Evolutionary conservation across 805 yeast species (phyloP).

Genomic region (Brettanomyces nanus): DNA sequence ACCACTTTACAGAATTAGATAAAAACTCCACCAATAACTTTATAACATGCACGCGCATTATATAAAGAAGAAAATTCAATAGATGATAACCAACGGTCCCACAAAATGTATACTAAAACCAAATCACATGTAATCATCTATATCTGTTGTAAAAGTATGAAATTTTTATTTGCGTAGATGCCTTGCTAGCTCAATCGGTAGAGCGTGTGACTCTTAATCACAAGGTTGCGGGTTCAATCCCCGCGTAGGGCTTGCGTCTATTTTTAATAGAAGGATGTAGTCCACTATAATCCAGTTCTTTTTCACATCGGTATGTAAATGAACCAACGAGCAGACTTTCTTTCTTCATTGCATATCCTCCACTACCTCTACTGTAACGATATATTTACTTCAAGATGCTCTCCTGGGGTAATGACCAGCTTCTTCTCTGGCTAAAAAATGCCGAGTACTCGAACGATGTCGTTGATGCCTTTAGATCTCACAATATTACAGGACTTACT

Average conservation of each 20-base stretch:
- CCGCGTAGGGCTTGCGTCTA: slow-evolving; percentile 9
- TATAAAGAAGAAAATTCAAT: too few relatives aligned
- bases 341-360: too few relatives aligned
- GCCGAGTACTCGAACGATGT: slow-evolving; percentile 16
- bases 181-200: slow-evolving; percentile 8
- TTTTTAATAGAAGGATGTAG: too few relatives aligned
- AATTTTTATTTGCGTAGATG: neutral
- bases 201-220: slow-evolving; percentile 7
- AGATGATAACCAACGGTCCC: too few relatives aligned
- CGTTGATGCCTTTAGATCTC: slow-evolving; percentile 34
- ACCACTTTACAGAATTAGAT: too few relatives aligned
- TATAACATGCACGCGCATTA: too few relatives aligned
- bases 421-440: slow-evolving; percentile 24
- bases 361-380: neutral
- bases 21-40: too few relatives aligned
- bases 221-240: slow-evolving; percentile 7
- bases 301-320: too few relatives aligned
- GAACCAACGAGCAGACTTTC: too few relatives aligned
- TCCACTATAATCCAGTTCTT: too few relatives aligned
- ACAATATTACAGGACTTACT: slow-evolving; percentile 67
- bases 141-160: neutral
- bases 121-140: too few relatives aligned
- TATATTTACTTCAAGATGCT: slow-evolving; percentile 9
- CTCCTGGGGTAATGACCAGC: slow-evolving; percentile 25
- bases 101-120: too few relatives aligned